Evolutionary conservation across 2,329 filamentous ascomycete genomes (phyloP).

Genomic region (Aureobasidium sp.): DNA sequence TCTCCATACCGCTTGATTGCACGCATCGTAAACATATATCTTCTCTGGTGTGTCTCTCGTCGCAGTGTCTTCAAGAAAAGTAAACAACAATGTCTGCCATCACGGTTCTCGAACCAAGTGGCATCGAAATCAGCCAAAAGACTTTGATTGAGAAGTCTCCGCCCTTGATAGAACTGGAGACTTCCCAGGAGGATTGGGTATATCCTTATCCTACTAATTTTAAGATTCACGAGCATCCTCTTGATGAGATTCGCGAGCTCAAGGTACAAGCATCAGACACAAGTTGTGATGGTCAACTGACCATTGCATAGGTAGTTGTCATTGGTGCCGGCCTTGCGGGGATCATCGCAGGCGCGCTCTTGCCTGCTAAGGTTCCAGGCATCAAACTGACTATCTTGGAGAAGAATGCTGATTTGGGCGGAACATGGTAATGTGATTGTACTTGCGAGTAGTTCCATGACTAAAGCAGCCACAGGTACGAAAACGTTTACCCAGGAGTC

Average conservation of each 20-base stretch:
- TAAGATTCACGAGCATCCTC: conserved; percentile 24
- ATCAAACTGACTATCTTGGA: conserved; percentile 61
- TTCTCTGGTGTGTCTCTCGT: background rate
- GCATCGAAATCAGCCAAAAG: background rate
- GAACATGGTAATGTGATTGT: conserved; percentile 21
- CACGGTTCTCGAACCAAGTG: background rate
- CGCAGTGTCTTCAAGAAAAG: background rate
- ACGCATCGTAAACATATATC: background rate
- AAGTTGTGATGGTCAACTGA: background rate
- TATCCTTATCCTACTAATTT: conserved; percentile 27
- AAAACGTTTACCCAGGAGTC: conserved; percentile 55
- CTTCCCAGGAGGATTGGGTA: conserved; percentile 17
- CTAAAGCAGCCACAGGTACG: conserved; percentile 31
- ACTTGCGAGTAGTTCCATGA: no score
- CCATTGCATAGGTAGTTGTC: conserved; percentile 43
- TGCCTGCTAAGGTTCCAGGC: conserved; percentile 62
- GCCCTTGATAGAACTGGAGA: background rate
- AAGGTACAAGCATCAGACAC: conserved; percentile 17
- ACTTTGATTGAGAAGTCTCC: background rate
- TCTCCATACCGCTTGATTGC: background rate
- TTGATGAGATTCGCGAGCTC: conserved; percentile 24
- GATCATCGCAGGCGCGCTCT: conserved; percentile 56
- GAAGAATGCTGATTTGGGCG: conserved; percentile 60
- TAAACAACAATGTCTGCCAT: background rate
- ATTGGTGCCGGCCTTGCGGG: conserved; percentile 60